phyloP scores from a whole-genome alignment of 768 basidiomycete species.

The Tulasnella calospora region DNA sequence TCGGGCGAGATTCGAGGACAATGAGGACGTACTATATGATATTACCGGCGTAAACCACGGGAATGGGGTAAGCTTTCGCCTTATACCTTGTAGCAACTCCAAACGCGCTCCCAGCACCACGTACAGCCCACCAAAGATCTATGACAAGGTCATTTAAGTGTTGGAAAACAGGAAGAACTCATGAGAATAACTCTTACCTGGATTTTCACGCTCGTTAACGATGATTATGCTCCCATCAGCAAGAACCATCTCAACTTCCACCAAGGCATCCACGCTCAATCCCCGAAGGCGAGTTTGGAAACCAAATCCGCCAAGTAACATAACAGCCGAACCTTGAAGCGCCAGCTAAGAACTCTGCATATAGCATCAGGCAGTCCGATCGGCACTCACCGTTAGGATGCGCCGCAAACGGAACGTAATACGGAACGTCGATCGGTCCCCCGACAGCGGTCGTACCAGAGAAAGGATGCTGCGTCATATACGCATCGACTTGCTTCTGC shows the following conservation, averaged over 20 bases:
- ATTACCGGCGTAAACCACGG: constrained; percentile 88
- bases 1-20: constrained; percentile 24
- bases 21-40: constrained; percentile 69
- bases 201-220: constrained; percentile 64
- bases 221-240: constrained; percentile 83
- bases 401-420: constrained; percentile 74
- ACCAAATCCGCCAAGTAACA: constrained; percentile 70
- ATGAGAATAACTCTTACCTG: constrained; percentile 45
- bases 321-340: constrained; percentile 33
- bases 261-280: constrained; percentile 81
- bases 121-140: constrained; percentile 87
- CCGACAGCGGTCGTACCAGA: constrained; percentile 53
- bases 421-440: constrained; percentile 56
- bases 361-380: too few relatives aligned
- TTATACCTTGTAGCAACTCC: constrained; percentile 88
- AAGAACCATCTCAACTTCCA: constrained; percentile 88
- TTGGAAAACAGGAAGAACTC: neutral
- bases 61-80: constrained; percentile 81
- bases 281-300: constrained; percentile 79
- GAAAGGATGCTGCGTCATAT: constrained; percentile 62
- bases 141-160: neutral
- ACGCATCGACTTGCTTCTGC: constrained; percentile 79
- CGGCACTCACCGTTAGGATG: constrained; percentile 60
- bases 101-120: constrained; percentile 76
- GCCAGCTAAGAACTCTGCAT: neutral